phyloP scores from a whole-genome alignment of 169 alveolate genomes.

The Plasmodium billcollinsi region DNA sequence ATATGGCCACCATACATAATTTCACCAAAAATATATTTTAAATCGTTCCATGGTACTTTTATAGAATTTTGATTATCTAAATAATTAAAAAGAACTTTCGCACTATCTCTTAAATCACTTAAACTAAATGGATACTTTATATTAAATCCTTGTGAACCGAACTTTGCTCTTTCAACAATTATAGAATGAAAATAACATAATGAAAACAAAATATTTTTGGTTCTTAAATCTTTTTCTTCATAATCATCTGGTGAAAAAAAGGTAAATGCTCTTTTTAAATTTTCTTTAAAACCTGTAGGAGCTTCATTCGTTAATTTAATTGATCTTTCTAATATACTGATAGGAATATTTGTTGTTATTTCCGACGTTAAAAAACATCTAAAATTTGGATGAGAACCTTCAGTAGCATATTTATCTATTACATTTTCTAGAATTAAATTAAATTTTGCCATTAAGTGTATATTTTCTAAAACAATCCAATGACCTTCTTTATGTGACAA shows the following conservation, averaged over 20 bases:
- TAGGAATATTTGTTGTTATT: slow-evolving; percentile 94
- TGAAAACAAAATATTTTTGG: slow-evolving; percentile 95
- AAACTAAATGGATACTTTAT: slow-evolving; percentile 96
- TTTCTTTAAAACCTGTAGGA: slow-evolving; percentile 96
- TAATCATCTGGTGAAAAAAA: slow-evolving; percentile 94
- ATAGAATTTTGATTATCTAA: slow-evolving; percentile 90
- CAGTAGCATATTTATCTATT: slow-evolving; percentile 94
- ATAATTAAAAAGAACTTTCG: slow-evolving; percentile 94
- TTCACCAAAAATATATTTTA: slow-evolving; percentile 97
- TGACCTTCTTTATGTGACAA: slow-evolving; percentile 96
- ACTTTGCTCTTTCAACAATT: slow-evolving; percentile 96
- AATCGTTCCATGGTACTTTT: slow-evolving; percentile 98
- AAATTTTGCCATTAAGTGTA: slow-evolving; percentile 96
- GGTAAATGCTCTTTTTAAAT: slow-evolving; percentile 96
- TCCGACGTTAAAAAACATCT: slow-evolving; percentile 96
- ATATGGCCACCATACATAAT: slow-evolving; percentile 99
- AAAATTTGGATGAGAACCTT: slow-evolving; percentile 96
- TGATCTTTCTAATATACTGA: slow-evolving; percentile 96
- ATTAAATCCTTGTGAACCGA: slow-evolving; percentile 99
- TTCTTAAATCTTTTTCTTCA: slow-evolving; percentile 93
- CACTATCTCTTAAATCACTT: slow-evolving; percentile 97
- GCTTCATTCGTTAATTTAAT: slow-evolving; percentile 98
- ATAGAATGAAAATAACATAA: slow-evolving; percentile 97
- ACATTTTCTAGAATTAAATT: slow-evolving; percentile 94
- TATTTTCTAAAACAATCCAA: slow-evolving; percentile 96